Base-by-base conservation (phyloP, 225 moss, liverwort and hornwort species). In the Lunularia cruciata region DNA sequence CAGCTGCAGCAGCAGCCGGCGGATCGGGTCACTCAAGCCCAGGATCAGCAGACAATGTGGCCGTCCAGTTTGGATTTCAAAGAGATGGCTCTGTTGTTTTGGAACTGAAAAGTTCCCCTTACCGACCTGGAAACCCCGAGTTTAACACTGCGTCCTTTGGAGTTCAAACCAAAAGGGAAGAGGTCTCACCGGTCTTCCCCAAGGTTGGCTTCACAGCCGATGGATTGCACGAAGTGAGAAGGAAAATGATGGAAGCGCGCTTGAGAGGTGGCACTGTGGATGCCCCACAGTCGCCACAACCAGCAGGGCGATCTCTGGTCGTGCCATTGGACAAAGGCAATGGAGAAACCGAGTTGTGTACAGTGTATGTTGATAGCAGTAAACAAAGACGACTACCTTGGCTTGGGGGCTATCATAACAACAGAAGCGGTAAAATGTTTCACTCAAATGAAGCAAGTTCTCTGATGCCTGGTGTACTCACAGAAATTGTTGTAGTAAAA, bases 381-480 rank as follows among this genome's bases (percentile, higher is more conserved):
- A 70, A 70, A 0, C 33, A 77, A 15, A 84, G 78, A 16, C 37
- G 66, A 22, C 63, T 88, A 56, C 86, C 83, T 7, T 92, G 91
- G 51, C 86, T 79, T 31, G 94, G 94, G 2, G 94, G 94, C 8
- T 95, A 80, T 63, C 82, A 80, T 64, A 86, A 95, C 78, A 76
- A 75, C 26, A 77, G 86, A 60, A 76, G 53, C 45, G 94, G 94
- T 95, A 74, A 55, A 18, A 28, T 13, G 10, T 20, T 59, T 70
- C 71, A 28, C 47, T 36, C 23, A 4, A 23, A 7, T 43, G 43
- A 43, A 43, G 7, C 9, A 43, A 43, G 9, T 43, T 43, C 12
- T 15, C 7, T 43, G 43, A 7, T 43, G 43, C 2, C 28, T 43
- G 12, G 2, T 33, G 5, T 46, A 0, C 32, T 8, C 43, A 15